Evolutionary conservation across 208 protist species (phyloP), one percentile per base, ranked within the genome.

Genomic region (Crithidia thermophila): DNA sequence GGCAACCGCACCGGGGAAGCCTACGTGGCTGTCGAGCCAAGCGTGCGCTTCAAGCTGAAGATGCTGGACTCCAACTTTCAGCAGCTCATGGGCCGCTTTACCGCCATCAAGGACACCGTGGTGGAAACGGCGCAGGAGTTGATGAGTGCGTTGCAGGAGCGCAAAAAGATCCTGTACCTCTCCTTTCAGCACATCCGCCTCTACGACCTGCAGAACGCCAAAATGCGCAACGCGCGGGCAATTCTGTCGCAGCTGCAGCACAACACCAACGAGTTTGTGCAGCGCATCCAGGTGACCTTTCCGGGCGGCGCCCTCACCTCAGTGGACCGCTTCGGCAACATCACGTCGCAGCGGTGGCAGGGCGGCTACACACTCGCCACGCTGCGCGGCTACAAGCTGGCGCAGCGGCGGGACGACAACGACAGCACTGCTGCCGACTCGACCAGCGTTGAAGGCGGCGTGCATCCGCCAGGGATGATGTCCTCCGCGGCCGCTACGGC

Each of bases 181-280:
- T 93, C 90, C 28, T 82, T 94, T 20, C 94, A 97, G 71, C 94
- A 97, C 77, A 93, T 97, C 63, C 92, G 91, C 10, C 66, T 94
- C 20, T 96, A 96, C 69, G 94, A 96, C 63, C 65, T 96, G 55
- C 89, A 96, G 56, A 94, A 89, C 65, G 57, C 71, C 1, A 96
- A 96, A 42, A 78, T 96, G 69, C 89, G 91, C 18, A 72, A 80
- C 34, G 73, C 75, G 28, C 89, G 90, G 46, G 85, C 88, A 3
- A 79, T 87, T 18, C 45, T 97, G 18, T 64, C 81, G n/a, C 79
- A 95, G 51, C 78, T 96, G 57, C 86, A 85, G 40, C 63, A 84
- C 23, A 79, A 65, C 58, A 78, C 89, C 3, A 73, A 68, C 8
- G 81, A 91, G 49, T 64, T 95, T 63, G 47, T 90, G 46, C 67